Evolutionary conservation across 164 flowering plant species (phyloP), one percentile per base, ranked within the genome.

Genomic region (Saururus chinensis): DNA sequence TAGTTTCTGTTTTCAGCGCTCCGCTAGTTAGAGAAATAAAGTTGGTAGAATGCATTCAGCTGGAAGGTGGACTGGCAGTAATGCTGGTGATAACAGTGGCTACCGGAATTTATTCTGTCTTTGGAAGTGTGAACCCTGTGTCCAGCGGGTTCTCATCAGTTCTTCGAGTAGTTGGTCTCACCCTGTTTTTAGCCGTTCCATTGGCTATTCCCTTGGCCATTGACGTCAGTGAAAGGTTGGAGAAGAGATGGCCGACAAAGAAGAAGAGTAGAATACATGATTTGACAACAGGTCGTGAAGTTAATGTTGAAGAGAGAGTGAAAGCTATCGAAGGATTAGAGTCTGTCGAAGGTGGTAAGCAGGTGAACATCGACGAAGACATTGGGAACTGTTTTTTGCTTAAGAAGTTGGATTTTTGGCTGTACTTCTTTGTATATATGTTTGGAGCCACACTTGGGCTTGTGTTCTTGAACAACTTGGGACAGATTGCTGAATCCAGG

Each of bases 401-500:
- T 20, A 70, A 21, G 65, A 84, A 81, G 61, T 55, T 88, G 45
- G 82, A 90, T n/a, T 93, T 93, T 72, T 93, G 99, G 99, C 45
- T 93, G n/a, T 93, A 93, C 69, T 84, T 85, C 53, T 80, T 79
- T n/a, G 77, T 80, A 1, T 90, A 93, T 62, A 57, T 90, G 24
- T 82, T 64, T 40, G 95, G 99, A 53, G 88, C 82, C 16, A 84
- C 99, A 5, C 67, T 93, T 37, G 99, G 99, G 49, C 23, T 90
- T 60, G 99, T 88, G 40, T 93, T 65, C 61, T 41, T 88, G 71
- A 90, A 88, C 64, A 88, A 93, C 67, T 66, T 93, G 76, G 99
- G 99, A 19, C 99, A 93, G 64, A 87, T 93, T 21, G 91, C 89
- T 0, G 96, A 90, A 65, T 88, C 97, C 53, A 87, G 97, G 35